Evolutionary conservation across 176 grass and related monocot species (phyloP).

Genomic region (Sorghum bicolor): Sorghum_bicolor_NCBIv3 NC_012875.2:54200501-54201000

Average conservation of each 20-base stretch:
- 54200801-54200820: neutral
- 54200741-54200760: slow-evolving; percentile 42
- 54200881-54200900: neutral
- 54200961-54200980: neutral
- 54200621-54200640: slow-evolving; percentile 24
- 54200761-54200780: slow-evolving; percentile 55
- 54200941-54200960: slow-evolving; percentile 18
- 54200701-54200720: slow-evolving; percentile 22
- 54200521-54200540: neutral
- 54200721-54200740: slow-evolving; percentile 34
- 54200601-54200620: neutral
- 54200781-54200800: neutral
- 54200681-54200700: neutral
- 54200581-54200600: neutral
- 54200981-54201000: neutral
- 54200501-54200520: neutral
- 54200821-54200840: slow-evolving; percentile 22
- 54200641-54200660: slow-evolving; percentile 1
- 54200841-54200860: slow-evolving; percentile 41
- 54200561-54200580: neutral
- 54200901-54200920: slow-evolving; percentile 8
- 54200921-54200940: neutral
- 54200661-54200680: slow-evolving; percentile 8
- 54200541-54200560: slow-evolving; percentile 17
- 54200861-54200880: slow-evolving; percentile 32